Base-by-base conservation (phyloP, 2,329 filamentous ascomycete genomes). In the Chlorencoelia australis region DNA sequence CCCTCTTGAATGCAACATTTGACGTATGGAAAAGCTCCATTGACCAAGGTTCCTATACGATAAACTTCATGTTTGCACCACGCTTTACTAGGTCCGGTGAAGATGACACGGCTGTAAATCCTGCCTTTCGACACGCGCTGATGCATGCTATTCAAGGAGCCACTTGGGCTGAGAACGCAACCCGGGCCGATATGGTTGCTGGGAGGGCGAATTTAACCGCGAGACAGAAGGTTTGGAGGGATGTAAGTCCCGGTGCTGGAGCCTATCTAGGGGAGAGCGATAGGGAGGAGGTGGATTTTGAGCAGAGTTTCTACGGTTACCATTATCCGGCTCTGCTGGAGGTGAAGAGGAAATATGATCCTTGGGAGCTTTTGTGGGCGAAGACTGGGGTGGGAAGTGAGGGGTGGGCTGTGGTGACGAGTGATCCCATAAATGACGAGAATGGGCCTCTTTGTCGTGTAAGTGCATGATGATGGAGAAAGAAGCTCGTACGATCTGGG, bases 31-130 rank as follows among this genome's bases (percentile, higher is more conserved):
- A 42, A 36, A 45, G 49, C 31, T 52, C 54, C 24, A 40, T 61
- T 5, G 54, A 59, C 26, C 44, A 47, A 5, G 58, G 57, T 8
- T 57, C 57, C 4, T 50, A n/a, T n/a, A n/a, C n/a, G n/a, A n/a
- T n/a, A n/a, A n/a, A n/a, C n/a, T n/a, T n/a, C n/a, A n/a, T n/a
- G n/a, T n/a, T n/a, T n/a, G n/a, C n/a, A n/a, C n/a, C n/a, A n/a
- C n/a, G n/a, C n/a, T n/a, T n/a, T n/a, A n/a, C n/a, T n/a, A n/a
- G n/a, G n/a, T n/a, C n/a, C n/a, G n/a, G 48, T n/a, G n/a, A n/a
- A n/a, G n/a, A n/a, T n/a, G n/a, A 52, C 46, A 62, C 64, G 26
- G 39, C 58, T 44, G 44, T 54, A 51, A 66, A 68, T 24, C 34
- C 40, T 13, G 44, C 43, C 5, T 46, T 43, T 40, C 41, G 43